Evolutionary conservation across 1,284 basidiomycete species (phyloP), one percentile per base, ranked within the genome.

Genomic region (Ustilago esculenta): DNA sequence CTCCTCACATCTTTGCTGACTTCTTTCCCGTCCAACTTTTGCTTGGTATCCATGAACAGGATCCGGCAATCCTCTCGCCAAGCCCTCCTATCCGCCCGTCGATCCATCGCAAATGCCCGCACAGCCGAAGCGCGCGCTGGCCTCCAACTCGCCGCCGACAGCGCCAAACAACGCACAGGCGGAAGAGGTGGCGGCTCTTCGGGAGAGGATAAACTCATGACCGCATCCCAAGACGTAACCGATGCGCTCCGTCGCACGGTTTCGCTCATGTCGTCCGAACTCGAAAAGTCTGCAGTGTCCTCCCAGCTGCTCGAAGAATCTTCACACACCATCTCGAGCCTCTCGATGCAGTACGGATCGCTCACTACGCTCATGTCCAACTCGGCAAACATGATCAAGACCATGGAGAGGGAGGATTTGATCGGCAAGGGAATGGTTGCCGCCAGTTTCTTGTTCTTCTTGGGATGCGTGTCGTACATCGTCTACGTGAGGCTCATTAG

Each of bases 341-440:
- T 80, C 12, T 66, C 67, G 14, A 40, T 68, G n/a, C 60, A 76
- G 48, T 81, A 81, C 52, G 69, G 68, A 5, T 74, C 74, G 12
- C 74, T 81, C 29, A 51, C 55, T 23, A 64, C 73, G 11, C 52
- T 81, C 24, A 64, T 81, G 58, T 49, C 56, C 17, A 73, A 76
- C 37, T 80, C 77, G n/a, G 64, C 57, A 10, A 51, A 65, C 12
- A 53, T 81, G 36, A 77, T 81, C 61, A 68, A 67, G 42, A 75
- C 76, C 35, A 80, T 81, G 79, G 79, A 81, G 57, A 49, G 79
- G 5, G 72, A 73, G 12, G 80, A 81, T 57, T 48, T 78, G 34
- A 58, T 65, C 20, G 79, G 80, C 30, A 61, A 68, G 21, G 57
- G 53, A 14, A 70, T 80, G 52, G 60, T 81, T 11, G 52, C 65